A percentile compares a stretch with the other conserved stretches of the same genome.
These are phyloP conservation scores for Boletus vermiculosoides DNA, from an alignment of 768 basidiomycete genomes.

Conservation along the genomic window DNA sequence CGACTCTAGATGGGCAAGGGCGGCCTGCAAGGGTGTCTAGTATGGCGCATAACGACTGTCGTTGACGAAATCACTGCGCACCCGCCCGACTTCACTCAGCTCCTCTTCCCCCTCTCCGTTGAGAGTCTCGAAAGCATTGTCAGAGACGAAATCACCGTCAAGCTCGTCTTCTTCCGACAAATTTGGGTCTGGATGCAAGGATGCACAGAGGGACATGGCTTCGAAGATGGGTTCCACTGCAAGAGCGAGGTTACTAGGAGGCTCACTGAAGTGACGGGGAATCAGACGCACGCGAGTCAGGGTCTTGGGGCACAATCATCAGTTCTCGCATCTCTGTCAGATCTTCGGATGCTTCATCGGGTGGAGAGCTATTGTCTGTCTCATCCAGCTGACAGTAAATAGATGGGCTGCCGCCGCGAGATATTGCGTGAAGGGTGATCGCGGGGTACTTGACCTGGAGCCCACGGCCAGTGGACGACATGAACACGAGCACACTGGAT, in stretches of 20 bases:
- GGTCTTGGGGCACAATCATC: conserved; percentile 62
- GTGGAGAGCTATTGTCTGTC: conserved; percentile 34
- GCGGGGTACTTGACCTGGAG: conserved; percentile 86
- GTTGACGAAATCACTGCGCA: conserved; percentile 86
- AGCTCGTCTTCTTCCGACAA: conserved; percentile 44
- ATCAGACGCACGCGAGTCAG: conserved; percentile 54
- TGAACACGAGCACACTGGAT: conserved; percentile 71
- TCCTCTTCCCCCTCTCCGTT: conserved; percentile 60
- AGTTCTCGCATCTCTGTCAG: conserved; percentile 74
- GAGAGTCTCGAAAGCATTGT: conserved; percentile 49
- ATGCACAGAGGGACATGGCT: conserved; percentile 79
- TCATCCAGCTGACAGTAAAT: conserved; percentile 97
- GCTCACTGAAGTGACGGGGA: background rate
- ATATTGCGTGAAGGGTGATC: conserved; percentile 92
- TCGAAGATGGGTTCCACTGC: conserved; percentile 85
- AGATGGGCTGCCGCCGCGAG: conserved; percentile 61
- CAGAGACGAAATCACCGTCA: conserved; percentile 55
- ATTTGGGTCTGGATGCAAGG: conserved; percentile 74
- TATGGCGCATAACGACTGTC: conserved; percentile 80
- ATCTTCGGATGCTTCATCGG: conserved; percentile 35
- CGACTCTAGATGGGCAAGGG: conserved; percentile 78
- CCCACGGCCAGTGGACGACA: conserved; percentile 65
- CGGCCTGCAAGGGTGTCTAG: conserved; percentile 71
- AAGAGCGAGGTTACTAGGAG: background rate
- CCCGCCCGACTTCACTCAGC: conserved; percentile 86